Conservation (phyloP, 768 basidiomycete genomes). For the Lyophyllum decastes region DNA sequence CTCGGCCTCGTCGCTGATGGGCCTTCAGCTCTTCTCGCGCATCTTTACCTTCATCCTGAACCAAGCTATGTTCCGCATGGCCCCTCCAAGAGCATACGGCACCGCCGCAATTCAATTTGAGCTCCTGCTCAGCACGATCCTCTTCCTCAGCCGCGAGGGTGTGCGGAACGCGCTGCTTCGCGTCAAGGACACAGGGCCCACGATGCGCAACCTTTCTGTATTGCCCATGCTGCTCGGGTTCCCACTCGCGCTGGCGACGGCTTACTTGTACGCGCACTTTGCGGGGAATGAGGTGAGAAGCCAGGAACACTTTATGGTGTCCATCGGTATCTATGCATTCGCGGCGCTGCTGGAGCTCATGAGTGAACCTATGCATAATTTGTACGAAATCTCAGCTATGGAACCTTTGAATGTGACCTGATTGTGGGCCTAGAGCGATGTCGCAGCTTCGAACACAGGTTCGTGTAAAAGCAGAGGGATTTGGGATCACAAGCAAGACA, state of each 20-base stretch:
- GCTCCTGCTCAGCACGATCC: slow-evolving; percentile 82
- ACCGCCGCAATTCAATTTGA: slow-evolving; percentile 96
- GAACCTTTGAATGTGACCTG: slow-evolving; percentile 6
- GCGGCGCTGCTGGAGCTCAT: slow-evolving; percentile 78
- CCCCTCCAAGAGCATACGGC: slow-evolving; percentile 83
- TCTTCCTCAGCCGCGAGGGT: slow-evolving; percentile 94
- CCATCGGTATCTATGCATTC: slow-evolving; percentile 69
- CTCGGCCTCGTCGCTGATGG: slow-evolving; percentile 68
- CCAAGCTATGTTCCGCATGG: slow-evolving; percentile 81
- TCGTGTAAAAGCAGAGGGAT: slow-evolving; percentile 85
- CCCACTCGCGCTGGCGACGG: slow-evolving; percentile 57
- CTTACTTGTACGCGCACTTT: slow-evolving; percentile 52
- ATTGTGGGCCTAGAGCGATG: slow-evolving; percentile 51
- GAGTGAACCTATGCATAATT: slow-evolving; percentile 82
- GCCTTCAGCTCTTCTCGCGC: slow-evolving; percentile 84
- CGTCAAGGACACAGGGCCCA: slow-evolving; percentile 27
- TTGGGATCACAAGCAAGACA: slow-evolving; percentile 76
- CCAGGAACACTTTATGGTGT: slow-evolving; percentile 66
- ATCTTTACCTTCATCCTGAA: slow-evolving; percentile 87
- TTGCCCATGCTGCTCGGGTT: slow-evolving; percentile 72
- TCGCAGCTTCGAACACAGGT: slow-evolving; percentile 64
- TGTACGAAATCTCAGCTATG: slow-evolving; percentile 36
- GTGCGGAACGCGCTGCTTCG: slow-evolving; percentile 84
- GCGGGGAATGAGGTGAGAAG: slow-evolving; percentile 53
- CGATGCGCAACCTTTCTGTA: slow-evolving; percentile 49